Conservation (phyloP, 257 asterid species). For the Euphrasia confusa region DNA sequence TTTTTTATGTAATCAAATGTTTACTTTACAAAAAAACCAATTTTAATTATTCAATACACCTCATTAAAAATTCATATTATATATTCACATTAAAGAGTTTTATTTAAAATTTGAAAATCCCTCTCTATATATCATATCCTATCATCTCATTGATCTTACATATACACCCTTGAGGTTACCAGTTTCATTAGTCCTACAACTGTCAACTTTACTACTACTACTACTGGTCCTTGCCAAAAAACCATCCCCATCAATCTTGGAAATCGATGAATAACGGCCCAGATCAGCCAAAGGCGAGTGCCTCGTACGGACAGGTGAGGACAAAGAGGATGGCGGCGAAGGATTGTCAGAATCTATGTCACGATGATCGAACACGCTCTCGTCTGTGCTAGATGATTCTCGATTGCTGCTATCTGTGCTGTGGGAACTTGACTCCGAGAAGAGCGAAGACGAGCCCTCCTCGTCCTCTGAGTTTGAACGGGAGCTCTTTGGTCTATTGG, state of each 20-base stretch:
- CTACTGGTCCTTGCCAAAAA: constrained; percentile 21
- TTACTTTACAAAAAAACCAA: too few species aligned
- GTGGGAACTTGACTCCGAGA: constrained; percentile 60
- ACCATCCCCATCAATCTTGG: constrained; percentile 25
- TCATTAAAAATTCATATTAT: constrained; percentile 5
- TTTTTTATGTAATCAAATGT: too few species aligned
- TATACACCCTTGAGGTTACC: constrained; percentile 35
- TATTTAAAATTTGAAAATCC: not conserved
- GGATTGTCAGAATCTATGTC: constrained; percentile 24
- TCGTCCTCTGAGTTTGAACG: constrained; percentile 33
- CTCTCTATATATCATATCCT: constrained; percentile 14
- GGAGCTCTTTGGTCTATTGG: constrained; percentile 14
- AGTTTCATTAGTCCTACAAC: constrained; percentile 33
- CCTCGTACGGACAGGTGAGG: constrained; percentile 41
- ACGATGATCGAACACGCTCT: constrained; percentile 37
- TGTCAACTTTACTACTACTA: constrained; percentile 2
- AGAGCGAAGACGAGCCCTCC: constrained; percentile 54
- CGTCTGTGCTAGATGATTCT: constrained; percentile 50
- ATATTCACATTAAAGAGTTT: not conserved
- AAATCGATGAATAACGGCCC: constrained; percentile 35
- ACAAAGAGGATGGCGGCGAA: constrained; percentile 54
- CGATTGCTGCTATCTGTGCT: constrained; percentile 63
- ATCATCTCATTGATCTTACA: constrained; percentile 33
- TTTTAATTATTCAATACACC: too few species aligned
- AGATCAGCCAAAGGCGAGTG: constrained; percentile 38